These are phyloP conservation scores for Gaultheria prostrata DNA, from an alignment of 148 eudicot species.

Conservation along the genomic window DNA sequence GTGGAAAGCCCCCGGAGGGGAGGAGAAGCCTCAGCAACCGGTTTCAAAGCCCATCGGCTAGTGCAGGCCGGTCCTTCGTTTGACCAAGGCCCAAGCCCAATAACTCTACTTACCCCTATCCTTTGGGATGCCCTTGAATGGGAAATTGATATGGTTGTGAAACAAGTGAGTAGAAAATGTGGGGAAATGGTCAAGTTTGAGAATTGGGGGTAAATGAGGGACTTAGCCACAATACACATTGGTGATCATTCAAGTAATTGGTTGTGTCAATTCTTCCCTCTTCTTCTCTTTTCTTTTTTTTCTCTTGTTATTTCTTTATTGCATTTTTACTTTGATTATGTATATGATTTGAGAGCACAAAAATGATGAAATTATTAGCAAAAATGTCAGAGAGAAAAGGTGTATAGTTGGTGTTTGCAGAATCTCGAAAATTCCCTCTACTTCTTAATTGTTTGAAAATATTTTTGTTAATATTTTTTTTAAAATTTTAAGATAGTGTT, in stretches of 20 bases:
- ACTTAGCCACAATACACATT: neutral
- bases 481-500: neutral
- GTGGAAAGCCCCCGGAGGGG: constrained; percentile 33
- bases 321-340: neutral
- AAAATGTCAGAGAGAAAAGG: neutral
- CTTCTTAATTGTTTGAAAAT: neutral
- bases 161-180: neutral
- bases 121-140: neutral
- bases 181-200: neutral
- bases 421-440: neutral
- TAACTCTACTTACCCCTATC: neutral
- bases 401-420: constrained; percentile 5
- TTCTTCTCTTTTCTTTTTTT: neutral
- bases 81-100: neutral
- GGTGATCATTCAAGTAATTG: neutral
- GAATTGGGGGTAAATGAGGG: neutral
- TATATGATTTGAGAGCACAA: neutral
- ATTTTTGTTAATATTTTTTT: neutral
- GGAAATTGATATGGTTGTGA: neutral
- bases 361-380: neutral
- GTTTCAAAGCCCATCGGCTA: constrained; percentile 22
- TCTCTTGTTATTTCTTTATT: neutral
- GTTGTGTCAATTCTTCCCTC: neutral
- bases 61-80: constrained; percentile 14
- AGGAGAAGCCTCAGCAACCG: constrained; percentile 2